Evolutionary conservation across 2,329 filamentous ascomycete genomes (phyloP), one percentile per base, ranked within the genome.

Genomic region (Aspergillus nomiae): DNA sequence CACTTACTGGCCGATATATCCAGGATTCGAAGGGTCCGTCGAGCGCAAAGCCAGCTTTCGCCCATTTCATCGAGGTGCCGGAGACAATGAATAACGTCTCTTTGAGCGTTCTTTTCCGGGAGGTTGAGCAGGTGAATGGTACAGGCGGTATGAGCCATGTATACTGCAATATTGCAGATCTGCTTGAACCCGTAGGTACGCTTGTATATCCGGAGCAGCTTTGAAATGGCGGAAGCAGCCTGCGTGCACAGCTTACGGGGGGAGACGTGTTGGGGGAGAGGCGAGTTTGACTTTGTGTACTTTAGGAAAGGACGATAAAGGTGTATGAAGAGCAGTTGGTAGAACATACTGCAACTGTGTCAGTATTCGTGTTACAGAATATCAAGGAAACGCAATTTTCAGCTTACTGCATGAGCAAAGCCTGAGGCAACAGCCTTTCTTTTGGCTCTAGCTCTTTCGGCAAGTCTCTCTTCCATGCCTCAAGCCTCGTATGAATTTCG

Each of bases 121-220:
- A 98, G 82, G 69, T 97, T 97, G 41, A 99, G 87, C 24, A 99
- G 82, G 72, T 98, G 95, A 45, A 98, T 96, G 0, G 93, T 97
- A 74, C 93, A 97, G 34, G 95, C 94, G 5, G 92, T 95, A 76
- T 98, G 94, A 0, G 91, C 86, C 79, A 98, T 97, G 77, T 99
- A 99, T 0, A 98, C 93, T 3, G 91, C 94, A 70, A 98, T 92
- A 73, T 98, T 98, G 80, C 92, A 96, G 38, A 99, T 97, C 75
- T 98, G 94, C 5, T 92, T 89, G 14, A 98, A 81, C 11, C 94
- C 92, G 77, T 97, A 96, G 1, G 90, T 90, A 69, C 94, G 92
- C 77, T 96, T 97, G 80, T 98, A 99, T 1, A 97, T 81, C 0
- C 95, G 89, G 80, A 97, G 90, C n/a, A 97, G 82, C 73, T 97